Base-by-base conservation (phyloP, 768 basidiomycete species). In the Suillus subaureus region DNA sequence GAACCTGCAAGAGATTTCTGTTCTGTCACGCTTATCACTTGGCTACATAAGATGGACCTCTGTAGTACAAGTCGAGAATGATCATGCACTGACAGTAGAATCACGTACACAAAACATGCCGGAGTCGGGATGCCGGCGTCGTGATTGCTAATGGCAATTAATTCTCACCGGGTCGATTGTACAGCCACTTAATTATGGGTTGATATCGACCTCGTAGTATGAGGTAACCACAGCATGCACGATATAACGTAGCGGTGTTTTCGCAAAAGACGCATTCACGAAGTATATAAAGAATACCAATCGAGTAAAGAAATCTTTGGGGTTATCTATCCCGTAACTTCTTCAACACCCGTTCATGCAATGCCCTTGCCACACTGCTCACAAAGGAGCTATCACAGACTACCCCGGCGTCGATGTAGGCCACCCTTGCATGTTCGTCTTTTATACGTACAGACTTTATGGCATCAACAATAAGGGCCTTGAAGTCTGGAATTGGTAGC, bases 401-500 rank as follows among this genome's bases (percentile, higher is more conserved):
- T 1, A 90, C 78, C 1, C 90, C 91, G 5, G 88, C 79, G 63
- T 87, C 86, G 60, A 92, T 77, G 0, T 84, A 78, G 7, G 85
- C 86, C 61, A 90, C 79, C 64, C 79, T 83, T 26, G 81, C 80
- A 68, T 74, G 66, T 77, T 42, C 78, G 63, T 64, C 31, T 8
- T 26, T 42, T 42, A 57, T 13, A 60, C 68, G 15, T 18, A 15
- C 1, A 64, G 8, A 43, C 65, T 69, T 23, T n/a, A 89, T 82
- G 5, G 82, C 84, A 3, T 83, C 82, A 2, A 75, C 69, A 0
- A 89, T 79, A 39, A 90, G 80, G 33, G 82, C 73, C 35, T 76
- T 75, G 71, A 92, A 87, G 37, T 82, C 80, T 1, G 89, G 88
- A 61, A 93, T 91, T 2, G 87, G 84, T 66, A 83, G 82, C 21